Base-by-base conservation (phyloP, 2,329 filamentous ascomycete species). In the Venturiaceae sp. region DNA sequence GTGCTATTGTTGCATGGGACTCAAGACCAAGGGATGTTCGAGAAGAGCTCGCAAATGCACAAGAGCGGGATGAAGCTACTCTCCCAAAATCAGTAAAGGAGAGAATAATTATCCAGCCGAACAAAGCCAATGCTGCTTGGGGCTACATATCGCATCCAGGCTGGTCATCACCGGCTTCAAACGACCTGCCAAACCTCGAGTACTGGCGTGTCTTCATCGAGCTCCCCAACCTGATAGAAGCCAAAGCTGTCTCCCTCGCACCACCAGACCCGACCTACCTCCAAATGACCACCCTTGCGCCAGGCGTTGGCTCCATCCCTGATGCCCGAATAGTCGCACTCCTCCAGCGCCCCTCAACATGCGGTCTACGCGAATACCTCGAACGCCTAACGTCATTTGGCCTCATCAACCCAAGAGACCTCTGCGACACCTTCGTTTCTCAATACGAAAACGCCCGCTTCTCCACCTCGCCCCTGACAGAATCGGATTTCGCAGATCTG, bases 221-320 rank as follows among this genome's bases (percentile, higher is more conserved):
- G 71, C 78, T 99, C 26, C 90, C 92, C 1, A 87, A 95, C 67
- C 79, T 97, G 30, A 88, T 97, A 62, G 92, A 97, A 75, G 92
- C 90, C 9, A 92, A 92, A 70, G 92, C 91, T 1, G 83, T 96
- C n/a, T 91, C 89, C 0, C 80, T 96, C 37, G 90, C 88, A 0
- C 90, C 86, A 32, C 76, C 78, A 0, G 78, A 80, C 63, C 77
- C 79, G 3, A 70, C 73, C 3, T 65, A 73, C 26, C 68, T 69
- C 52, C 36, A 34, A 14, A 26, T 37, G n/a, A 33, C 23, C 7
- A 14, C 13, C 34, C 61, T 54, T 16, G 60, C 59, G 3, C 58
- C 63, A 7, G 64, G 65, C 53, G 60, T 64, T 52, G 34, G 64
- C 64, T 63, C 71, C 61, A 58, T 78, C 23, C 80, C 88, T 1